Evolutionary conservation across 805 yeast genomes (phyloP), one percentile per base, ranked within the genome.

Genomic region (Phaffomyces thermotolerans): DNA sequence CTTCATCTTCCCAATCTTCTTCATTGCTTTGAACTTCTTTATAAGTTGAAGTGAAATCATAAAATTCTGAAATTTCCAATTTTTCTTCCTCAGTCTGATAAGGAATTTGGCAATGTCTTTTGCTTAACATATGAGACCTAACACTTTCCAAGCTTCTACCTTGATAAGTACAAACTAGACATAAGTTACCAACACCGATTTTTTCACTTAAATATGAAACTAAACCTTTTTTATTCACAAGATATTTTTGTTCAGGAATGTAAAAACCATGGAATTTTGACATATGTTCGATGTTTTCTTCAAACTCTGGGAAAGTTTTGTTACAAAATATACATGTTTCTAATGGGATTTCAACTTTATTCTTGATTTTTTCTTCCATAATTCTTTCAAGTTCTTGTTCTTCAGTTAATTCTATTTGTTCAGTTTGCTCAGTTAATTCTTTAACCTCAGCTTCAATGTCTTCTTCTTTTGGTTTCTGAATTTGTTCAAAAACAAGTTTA

Each of bases 101-200:
- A 4, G 98, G 98, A 42, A 93, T 79, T 59, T 76, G 76, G 69
- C 90, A 84, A 63, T 93, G 99, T 50, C 84, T 78, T 67, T 93
- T 93, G 22, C 83, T 71, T 8, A 73, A 49, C 97, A 93, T 89
- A 61, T 93, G 99, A 24, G 88, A 90, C 57, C 96, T 81, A 2
- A 84, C 93, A 20, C 95, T 86, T 53, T 86, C 95, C 25, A 91
- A 60, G 27, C 84, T 76, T 56, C 79, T 75, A 23, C 97, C 97
- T 67, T 90, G 95, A 60, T 77, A 91, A 36, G 76, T 71, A 62
- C 99, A 93, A 29, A 75, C 76, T 44, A 93, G 68, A 63, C 99
- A 93, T 48, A 90, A 76, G 54, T 89, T 89, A 41, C 99, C 99
- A 41, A 86, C 75, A 18, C 95, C 93, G 46, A 93, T 78, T 64